Base-by-base conservation (phyloP, 2,329 filamentous ascomycete genomes). In the Amauroascus verrucosus region DNA sequence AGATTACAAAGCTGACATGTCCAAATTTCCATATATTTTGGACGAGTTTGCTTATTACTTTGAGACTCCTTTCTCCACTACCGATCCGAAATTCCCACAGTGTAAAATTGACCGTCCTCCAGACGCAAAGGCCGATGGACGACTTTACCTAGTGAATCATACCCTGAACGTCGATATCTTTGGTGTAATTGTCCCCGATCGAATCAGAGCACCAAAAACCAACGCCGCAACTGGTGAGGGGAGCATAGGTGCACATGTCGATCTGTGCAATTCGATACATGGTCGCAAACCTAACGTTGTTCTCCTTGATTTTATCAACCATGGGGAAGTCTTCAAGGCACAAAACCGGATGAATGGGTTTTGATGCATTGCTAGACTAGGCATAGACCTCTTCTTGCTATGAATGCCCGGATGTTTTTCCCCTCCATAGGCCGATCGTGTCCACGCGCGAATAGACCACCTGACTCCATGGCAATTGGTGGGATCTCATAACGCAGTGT, bases 91-190 rank as follows among this genome's bases (percentile, higher is more conserved):
- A 6, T 75, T 75, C 59, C 56, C 64, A 0, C 61, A 68, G 54
- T 76, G 73, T 61, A 70, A 62, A 9, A 69, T 75, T 49, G 67
- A 75, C 58, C 68, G 73, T 2, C 73, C 73, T 2, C 44, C 65
- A 4, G 66, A 65, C n/a, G 65, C 64, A 22, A 66, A 62, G 13
- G 57, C 67, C 5, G 61, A 65, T 3, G 71, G 68, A 11, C 65
- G 70, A 3, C 74, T 76, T 72, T 72, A 72, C 52, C 66, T 76
- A 33, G 66, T 76, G 55, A 77, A 76, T 54, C 74, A 77, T 59
- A 75, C 74, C 57, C 61, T 76, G 2, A 70, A 75, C 56, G 58
- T 68, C 8, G 65, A 73, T 48, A 58, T 74, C 28, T 53, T 71
- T 0, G 72, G 72, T 6, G 63, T 73, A 13, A 59, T 67, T 33